Evolutionary conservation across 495 filamentous ascomycete species (phyloP), one percentile per base, ranked within the genome.

Genomic region (Aspergillus asperescens): DNA sequence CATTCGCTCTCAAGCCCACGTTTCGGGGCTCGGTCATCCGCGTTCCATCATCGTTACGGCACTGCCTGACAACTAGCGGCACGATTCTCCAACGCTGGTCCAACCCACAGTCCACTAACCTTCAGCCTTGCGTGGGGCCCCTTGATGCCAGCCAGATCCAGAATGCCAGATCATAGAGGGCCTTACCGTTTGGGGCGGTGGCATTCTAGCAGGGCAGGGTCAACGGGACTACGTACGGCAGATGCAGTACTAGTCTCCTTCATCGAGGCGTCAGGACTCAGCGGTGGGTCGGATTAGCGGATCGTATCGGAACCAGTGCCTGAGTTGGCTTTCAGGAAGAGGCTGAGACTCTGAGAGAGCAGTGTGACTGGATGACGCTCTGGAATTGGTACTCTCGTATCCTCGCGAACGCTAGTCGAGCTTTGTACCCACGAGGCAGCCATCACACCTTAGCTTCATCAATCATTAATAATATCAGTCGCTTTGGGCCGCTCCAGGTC

Each of bases 21-120:
- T 16, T 41, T 45, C 34, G 34, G 42, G 34, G 27, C 23, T 46
- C 47, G 51, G 51, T 54, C 41, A 54, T 37, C 51, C 51, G 51
- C 24, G 34, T 24, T 51, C 51, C 51, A 54, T 31, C 43, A 9
- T 31, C 34, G 18, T 34, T 34, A n/a, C 7, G 20, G 12, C 39
- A 25, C 10, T 42, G n/a, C 32, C 32, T 35, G n/a, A n/a, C 12
- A 35, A 3, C 16, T 25, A 13, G 39, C 39, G 9, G 22, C 20
- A 34, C 28, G 7, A n/a, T 32, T 34, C 6, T 45, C 24, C 19
- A 41, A 41, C n/a, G 37, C 6, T 40, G 37, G 23, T 28, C 32
- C 32, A 16, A n/a, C 32, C 10, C 32, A 35, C 32, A 10, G 12
- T 35, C 25, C 42, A 45, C 27, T 31, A 31, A 25, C 32, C 7